Base-by-base conservation (phyloP, 768 basidiomycete species). In the Suillus bovinus region DNA sequence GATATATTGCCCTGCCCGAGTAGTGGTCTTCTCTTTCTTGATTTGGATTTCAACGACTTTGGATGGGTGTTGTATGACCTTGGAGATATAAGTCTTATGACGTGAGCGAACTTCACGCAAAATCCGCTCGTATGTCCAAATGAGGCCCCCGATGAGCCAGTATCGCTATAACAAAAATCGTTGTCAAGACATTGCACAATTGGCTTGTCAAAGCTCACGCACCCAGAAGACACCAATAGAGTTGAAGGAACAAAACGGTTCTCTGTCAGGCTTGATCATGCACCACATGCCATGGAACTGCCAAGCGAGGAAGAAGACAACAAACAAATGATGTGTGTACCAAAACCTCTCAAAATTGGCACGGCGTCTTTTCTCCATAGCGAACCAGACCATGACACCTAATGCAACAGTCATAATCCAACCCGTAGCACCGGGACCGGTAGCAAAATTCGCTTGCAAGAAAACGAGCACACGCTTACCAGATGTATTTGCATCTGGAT, bases 221-320 rank as follows among this genome's bases (percentile, higher is more conserved):
- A 93, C 93, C 96, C 96, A 99, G 80, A 99, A 98, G 64, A 96
- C 93, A 67, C 94, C 96, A 65, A 96, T 88, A 41, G 78, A 84
- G 71, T 90, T 90, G 75, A 74, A 90, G 5, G 91, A 92, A 77
- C 96, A 99, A 76, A 82, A 95, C 0, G 94, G 94, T 0, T 91
- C 83, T 60, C 91, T 82, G 76, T 97, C 94, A 29, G 95, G 94
- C 76, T 91, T 79, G 78, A 96, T 93, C 92, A 95, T 94, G 78
- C 94, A 95, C 85, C 93, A 96, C 91, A 96, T 90, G 59, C 94
- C 94, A 71, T 96, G 95, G 34, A 96, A 80, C 74, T 98, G 96
- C 96, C 96, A 97, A 71, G 82, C 80, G 73, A 94, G 83, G 81
- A 98, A 97, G 85, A 96, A 96, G 62, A 92, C 72, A 70, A 96